A percentile compares a stretch with the other conserved stretches of the same genome.
These are phyloP conservation scores for Auxenochlorella pyrenoidosa DNA, from an alignment of 139 green algal genomes.

Conservation along the genomic window DNA sequence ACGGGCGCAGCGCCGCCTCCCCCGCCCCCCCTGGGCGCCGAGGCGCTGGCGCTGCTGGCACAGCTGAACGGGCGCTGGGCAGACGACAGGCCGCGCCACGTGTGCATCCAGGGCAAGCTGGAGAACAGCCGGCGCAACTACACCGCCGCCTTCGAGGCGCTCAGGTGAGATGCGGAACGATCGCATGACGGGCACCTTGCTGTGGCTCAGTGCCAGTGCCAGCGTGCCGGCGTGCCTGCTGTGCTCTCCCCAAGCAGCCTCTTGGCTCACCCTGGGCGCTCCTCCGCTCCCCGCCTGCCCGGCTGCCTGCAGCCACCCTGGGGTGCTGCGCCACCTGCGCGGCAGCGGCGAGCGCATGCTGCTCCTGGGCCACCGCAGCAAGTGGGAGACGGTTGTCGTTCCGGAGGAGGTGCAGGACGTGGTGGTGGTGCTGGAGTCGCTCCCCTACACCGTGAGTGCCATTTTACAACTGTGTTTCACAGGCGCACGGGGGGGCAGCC, in stretches of 20 bases:
- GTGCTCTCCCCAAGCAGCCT: not conserved
- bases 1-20: slow-evolving; percentile 8
- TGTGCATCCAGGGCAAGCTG: slow-evolving; percentile 37
- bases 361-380: slow-evolving; percentile 24
- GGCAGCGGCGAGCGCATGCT: slow-evolving; percentile 28
- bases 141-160: slow-evolving; percentile 13
- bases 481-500: not conserved
- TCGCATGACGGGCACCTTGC: no score
- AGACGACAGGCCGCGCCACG: not conserved
- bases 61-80: not conserved
- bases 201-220: no score
- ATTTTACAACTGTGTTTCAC: not conserved
- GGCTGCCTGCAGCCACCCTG: slow-evolving; percentile 12
- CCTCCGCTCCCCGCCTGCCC: not conserved
- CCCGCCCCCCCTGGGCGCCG: not conserved
- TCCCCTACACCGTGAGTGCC: slow-evolving; percentile 9
- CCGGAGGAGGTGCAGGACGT: not conserved
- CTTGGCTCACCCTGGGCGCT: no score
- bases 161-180: not conserved
- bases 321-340: slow-evolving; percentile 20
- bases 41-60: slow-evolving; percentile 1
- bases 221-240: no score
- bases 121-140: slow-evolving; percentile 36
- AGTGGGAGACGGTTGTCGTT: slow-evolving; percentile 15
- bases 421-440: slow-evolving; percentile 28